Percentiles rank a stretch among this genome's conserved stretches.
Evolutionary conservation across 169 alveolate species (phyloP).

Genomic region (Amoebophrya sp.): DNA sequence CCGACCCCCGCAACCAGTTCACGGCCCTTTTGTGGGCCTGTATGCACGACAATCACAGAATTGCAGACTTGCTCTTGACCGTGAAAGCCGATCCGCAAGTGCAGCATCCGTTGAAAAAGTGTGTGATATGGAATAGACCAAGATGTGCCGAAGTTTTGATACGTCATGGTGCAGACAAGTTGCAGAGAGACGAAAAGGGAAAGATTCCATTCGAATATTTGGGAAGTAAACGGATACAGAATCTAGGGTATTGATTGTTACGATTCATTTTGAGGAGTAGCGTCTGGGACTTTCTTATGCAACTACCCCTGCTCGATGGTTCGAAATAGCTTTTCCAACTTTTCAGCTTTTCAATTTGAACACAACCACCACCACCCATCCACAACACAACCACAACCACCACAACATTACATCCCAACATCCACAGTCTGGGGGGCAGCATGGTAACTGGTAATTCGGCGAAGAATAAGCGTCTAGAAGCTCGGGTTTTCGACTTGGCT

Average conservation of each 20-base stretch:
- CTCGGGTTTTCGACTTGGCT: not conserved
- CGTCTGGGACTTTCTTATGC: too few relatives aligned
- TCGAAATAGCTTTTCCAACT: too few relatives aligned
- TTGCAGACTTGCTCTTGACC: not conserved
- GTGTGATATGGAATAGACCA: not conserved
- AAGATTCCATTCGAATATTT: not conserved
- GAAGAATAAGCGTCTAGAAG: too few relatives aligned
- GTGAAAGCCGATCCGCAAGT: not conserved
- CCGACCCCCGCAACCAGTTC: not conserved
- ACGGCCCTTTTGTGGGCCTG: conserved; percentile 7
- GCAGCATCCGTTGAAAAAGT: conserved; percentile 8
- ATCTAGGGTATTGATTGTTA: too few relatives aligned
- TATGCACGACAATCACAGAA: conserved; percentile 10
- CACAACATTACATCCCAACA: too few relatives aligned
- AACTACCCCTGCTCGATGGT: too few relatives aligned
- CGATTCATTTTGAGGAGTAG: too few relatives aligned
- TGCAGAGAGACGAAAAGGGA: not conserved
- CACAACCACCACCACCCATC: too few relatives aligned
- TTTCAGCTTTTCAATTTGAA: too few relatives aligned
- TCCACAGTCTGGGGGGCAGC: not conserved
- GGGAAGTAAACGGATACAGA: not conserved
- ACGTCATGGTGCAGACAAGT: not conserved
- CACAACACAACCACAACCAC: too few relatives aligned
- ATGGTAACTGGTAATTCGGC: not conserved
- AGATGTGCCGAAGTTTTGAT: not conserved